These are phyloP conservation scores for Cladophialophora exuberans DNA, from an alignment of 2,329 filamentous ascomycete genomes.

Conservation along the genomic window DNA sequence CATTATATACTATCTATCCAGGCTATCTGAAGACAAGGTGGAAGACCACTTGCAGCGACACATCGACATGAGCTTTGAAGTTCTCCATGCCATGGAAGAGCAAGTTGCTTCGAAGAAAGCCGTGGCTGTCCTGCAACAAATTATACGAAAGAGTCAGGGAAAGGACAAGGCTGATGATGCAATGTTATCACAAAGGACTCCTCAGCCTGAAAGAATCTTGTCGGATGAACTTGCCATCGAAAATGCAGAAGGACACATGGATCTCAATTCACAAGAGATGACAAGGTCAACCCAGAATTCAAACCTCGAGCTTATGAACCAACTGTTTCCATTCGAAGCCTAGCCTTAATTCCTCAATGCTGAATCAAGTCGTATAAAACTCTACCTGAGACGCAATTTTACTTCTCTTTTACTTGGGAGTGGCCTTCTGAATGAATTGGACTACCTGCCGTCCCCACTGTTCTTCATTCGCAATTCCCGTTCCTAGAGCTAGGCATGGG, in stretches of 20 bases:
- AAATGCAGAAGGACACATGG: too few relatives aligned
- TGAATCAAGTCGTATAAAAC: neutral
- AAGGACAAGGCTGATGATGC: neutral
- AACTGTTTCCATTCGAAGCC: slow-evolving; percentile 5
- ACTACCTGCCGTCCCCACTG: slow-evolving; percentile 14
- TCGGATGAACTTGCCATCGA: too few relatives aligned
- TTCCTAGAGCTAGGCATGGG: slow-evolving; percentile 11
- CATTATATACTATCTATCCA: slow-evolving; percentile 42
- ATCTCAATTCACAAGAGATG: too few relatives aligned
- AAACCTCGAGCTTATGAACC: slow-evolving; percentile 13
- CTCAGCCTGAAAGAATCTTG: neutral
- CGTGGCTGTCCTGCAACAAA: neutral
- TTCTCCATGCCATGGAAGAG: slow-evolving; percentile 48
- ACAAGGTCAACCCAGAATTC: neutral
- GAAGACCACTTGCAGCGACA: slow-evolving; percentile 35
- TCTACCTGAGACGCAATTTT: neutral
- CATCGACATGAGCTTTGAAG: slow-evolving; percentile 44
- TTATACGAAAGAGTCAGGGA: neutral
- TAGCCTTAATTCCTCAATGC: too few relatives aligned
- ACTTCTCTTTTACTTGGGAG: neutral
- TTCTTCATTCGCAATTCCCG: slow-evolving; percentile 10
- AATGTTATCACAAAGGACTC: neutral
- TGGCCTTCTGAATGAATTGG: slow-evolving; percentile 9
- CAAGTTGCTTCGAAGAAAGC: slow-evolving; percentile 45
- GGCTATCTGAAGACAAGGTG: slow-evolving; percentile 36